Percentiles rank a stretch among this genome's conserved stretches.
phyloP scores from a whole-genome alignment of 129 eudicot genomes.

The Lactuca sativa region DNA sequence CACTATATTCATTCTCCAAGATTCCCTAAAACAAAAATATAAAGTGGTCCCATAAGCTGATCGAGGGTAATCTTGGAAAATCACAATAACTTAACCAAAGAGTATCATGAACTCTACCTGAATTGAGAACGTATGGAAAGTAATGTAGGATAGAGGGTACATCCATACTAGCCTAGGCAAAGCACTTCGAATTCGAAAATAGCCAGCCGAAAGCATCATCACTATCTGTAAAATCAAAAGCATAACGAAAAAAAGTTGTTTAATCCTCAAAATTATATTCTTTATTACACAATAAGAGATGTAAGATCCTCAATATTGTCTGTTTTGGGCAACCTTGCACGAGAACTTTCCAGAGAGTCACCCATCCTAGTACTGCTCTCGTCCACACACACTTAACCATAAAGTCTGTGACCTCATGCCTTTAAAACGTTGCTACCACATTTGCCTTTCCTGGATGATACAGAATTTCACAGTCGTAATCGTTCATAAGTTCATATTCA shows the following conservation, averaged over 20 bases:
- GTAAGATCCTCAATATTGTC: not conserved
- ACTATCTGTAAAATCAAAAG: constrained; percentile 42
- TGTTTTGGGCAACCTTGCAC: not conserved
- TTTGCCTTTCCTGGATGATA: not conserved
- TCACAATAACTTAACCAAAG: not conserved
- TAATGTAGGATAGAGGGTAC: constrained; percentile 76
- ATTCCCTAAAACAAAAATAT: constrained; percentile 56
- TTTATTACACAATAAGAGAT: not conserved
- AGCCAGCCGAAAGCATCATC: constrained; percentile 95
- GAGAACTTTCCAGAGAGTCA: not conserved
- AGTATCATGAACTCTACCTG: constrained; percentile 46
- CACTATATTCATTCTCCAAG: constrained; percentile 80
- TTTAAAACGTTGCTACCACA: not conserved
- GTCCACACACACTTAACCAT: too few relatives aligned
- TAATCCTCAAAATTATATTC: not conserved
- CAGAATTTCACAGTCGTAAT: not conserved
- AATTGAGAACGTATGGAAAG: constrained; percentile 79
- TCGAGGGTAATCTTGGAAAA: not conserved
- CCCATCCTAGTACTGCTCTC: not conserved
- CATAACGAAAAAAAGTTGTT: not conserved
- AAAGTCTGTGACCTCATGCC: too few relatives aligned
- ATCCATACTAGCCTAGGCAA: constrained; percentile 74
- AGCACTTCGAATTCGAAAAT: constrained; percentile 80
- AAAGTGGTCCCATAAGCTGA: not conserved
- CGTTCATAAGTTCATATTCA: not conserved